Evolutionary conservation across 2,329 filamentous ascomycete genomes (phyloP), one percentile per base, ranked within the genome.

Genomic region (Emydomyces testavorans): DNA sequence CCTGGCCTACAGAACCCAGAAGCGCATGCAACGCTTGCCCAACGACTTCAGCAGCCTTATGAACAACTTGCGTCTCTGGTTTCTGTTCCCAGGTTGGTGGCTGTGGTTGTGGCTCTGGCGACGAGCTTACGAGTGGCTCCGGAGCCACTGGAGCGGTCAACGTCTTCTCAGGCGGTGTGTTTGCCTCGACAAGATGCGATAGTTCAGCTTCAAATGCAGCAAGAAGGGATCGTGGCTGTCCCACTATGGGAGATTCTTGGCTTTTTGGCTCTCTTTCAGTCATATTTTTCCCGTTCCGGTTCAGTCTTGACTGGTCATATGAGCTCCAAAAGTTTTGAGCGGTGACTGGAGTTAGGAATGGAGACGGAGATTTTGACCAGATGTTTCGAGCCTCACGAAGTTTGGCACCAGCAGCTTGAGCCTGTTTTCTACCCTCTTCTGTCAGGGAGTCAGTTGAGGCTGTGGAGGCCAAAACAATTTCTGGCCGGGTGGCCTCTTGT

Each of bases 121-220:
- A 4, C 6, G 26, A 20, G 1, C 10, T 26, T n/a, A 23, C 13
- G 32, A 51, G 37, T 11, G 49, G 36, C 21, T 53, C 51, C 38
- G 43, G 36, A n/a, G 50, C 48, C n/a, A 55, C 21, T 24, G 29
- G 23, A 20, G 8, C 23, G 15, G 15, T 11, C 15, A 20, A 8
- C 10, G 16, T 24, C 11, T 45, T 45, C 42, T 18, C 51, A 43
- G 35, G 49, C 4, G 49, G 16, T 21, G 49, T 34, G 7, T 57
- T 52, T 13, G 55, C 32, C 39, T 56, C 47, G 43, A 69, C 54
- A 3, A 69, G 56, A 42, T 55, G 63, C 23, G 64, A 59, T 54
- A 70, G 53, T 48, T 69, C 65, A 10, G 56, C 58, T 43, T 69
- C 66, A 35, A 69, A 69, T 11, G 63, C 63, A 36, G 61, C 61